A percentile compares a stretch with the other conserved stretches of the same genome.
phyloP scores from a whole-genome alignment of 2,329 filamentous ascomycete species.

The Hymenoscyphus fraxineus region DNA sequence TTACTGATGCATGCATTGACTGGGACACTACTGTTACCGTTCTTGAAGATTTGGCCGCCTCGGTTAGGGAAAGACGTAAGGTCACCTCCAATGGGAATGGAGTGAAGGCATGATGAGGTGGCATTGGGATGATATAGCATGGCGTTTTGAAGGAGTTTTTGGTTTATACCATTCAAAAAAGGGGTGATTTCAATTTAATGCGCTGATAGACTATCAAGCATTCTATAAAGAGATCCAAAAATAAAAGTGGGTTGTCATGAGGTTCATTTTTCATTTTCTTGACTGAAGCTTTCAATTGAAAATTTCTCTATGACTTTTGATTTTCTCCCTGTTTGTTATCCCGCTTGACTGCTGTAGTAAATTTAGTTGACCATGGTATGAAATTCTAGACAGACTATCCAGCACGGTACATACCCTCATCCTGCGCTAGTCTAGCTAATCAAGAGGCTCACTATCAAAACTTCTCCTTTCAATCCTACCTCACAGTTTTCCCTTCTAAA shows the following conservation, averaged over 20 bases:
- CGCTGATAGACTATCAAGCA: constrained; percentile 12
- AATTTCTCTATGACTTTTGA: too few species aligned
- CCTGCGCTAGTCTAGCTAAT: too few species aligned
- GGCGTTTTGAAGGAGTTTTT: background rate
- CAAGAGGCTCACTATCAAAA: too few species aligned
- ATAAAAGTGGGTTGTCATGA: background rate
- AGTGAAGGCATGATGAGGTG: background rate
- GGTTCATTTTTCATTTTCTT: background rate
- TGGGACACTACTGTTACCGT: constrained; percentile 83
- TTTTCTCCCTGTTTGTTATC: too few species aligned
- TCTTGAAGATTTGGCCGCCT: constrained; percentile 80
- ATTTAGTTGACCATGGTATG: too few species aligned
- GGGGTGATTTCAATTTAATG: background rate
- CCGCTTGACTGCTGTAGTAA: too few species aligned
- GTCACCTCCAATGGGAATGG: constrained; percentile 8
- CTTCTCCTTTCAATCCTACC: too few species aligned
- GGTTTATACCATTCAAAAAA: background rate
- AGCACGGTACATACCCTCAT: too few species aligned
- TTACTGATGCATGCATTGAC: constrained; percentile 93
- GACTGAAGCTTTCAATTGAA: too few species aligned
- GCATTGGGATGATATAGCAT: background rate
- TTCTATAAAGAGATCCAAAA: constrained; percentile 1
- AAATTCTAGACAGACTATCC: too few species aligned
- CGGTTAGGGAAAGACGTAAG: constrained; percentile 69
- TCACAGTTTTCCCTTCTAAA: too few species aligned